Conservation (phyloP, 331 rosid genomes). For the Cydonia oblonga region DNA sequence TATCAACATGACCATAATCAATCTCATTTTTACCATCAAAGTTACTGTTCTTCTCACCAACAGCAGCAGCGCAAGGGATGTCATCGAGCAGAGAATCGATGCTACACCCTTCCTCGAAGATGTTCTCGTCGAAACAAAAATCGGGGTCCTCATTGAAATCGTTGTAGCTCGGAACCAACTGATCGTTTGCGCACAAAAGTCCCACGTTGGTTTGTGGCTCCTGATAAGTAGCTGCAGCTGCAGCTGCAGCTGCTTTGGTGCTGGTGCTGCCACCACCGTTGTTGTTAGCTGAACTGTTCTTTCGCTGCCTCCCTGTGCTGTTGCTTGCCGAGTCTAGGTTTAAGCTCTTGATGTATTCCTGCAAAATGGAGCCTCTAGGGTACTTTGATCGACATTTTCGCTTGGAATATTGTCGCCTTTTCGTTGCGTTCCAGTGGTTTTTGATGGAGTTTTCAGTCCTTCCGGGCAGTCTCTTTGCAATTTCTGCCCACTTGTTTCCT, state of each 20-base stretch:
- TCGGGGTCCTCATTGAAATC: constrained; percentile 45
- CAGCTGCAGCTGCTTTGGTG: not conserved
- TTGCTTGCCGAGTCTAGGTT: constrained; percentile 37
- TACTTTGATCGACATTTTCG: constrained; percentile 70
- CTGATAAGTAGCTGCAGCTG: not conserved
- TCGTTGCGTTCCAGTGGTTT: constrained; percentile 97
- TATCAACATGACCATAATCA: not conserved
- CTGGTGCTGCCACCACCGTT: not conserved
- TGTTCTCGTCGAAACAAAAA: constrained; percentile 44
- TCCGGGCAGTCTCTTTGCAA: constrained; percentile 75
- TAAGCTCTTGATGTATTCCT: constrained; percentile 79
- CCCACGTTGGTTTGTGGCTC: constrained; percentile 11
- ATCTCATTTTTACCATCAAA: not conserved
- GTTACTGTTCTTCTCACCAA: not conserved
- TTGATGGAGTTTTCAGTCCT: constrained; percentile 93
- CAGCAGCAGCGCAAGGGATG: constrained; percentile 24
- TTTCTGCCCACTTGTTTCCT: constrained; percentile 97
- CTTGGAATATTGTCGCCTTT: constrained; percentile 81
- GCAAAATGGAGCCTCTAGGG: constrained; percentile 61
- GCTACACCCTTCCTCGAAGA: constrained; percentile 56
- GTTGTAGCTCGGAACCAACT: constrained; percentile 35
- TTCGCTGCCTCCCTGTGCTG: constrained; percentile 26
- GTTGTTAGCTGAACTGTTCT: constrained; percentile 1
- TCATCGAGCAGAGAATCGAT: constrained; percentile 64
- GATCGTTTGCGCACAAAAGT: constrained; percentile 16